Evolutionary conservation across 2,329 filamentous ascomycete genomes (phyloP), one percentile per base, ranked within the genome.

Genomic region (Alternaria sp.): DNA sequence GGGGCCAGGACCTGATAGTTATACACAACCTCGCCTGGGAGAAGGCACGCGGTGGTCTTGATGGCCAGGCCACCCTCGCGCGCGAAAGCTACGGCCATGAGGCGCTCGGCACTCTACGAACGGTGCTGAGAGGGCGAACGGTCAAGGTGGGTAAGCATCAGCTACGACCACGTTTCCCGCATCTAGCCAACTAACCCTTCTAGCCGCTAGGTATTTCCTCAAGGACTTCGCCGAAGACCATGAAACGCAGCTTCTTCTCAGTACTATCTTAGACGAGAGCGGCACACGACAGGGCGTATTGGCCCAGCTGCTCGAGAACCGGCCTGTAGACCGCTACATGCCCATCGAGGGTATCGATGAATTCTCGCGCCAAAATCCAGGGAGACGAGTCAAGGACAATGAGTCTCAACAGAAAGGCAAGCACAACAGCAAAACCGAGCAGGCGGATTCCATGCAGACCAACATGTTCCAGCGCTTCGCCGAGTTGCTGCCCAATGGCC

Each of bases 381-480:
- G 62, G 5, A 56, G 55, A 2, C 57, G 65, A 25, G 47, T 66
- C 12, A 73, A 74, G n/a, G 43, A 63, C 5, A 20, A 41, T 0
- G 50, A 63, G 20, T 14, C 45, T 9, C 64, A 69, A 49, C 65
- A 70, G 43, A 14, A 54, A 8, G 57, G 47, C 15, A 45, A 45
- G 2, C 44, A 60, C 10, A n/a, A 43, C 1, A 45, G 25, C 6
- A 41, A 41, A 18, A 58, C 25, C 3, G 15, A 66, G 21, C 71
- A 75, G 23, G 65, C 61, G 6, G 75, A 79, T 55, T 66, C 72
- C 54, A 81, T 68, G 72, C 81, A 76, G 74, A 83, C 73, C 60
- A 80, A 73, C 5, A 79, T 84, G 46, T 84, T 84, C 57, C 78
- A 80, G 25, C 71, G 78, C 11, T 84, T 84, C 46, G 82, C 82